Evolutionary conservation across 371 early-diverging fungal genomes (phyloP).

Genomic region (Vairimorpha ceranae): DNA sequence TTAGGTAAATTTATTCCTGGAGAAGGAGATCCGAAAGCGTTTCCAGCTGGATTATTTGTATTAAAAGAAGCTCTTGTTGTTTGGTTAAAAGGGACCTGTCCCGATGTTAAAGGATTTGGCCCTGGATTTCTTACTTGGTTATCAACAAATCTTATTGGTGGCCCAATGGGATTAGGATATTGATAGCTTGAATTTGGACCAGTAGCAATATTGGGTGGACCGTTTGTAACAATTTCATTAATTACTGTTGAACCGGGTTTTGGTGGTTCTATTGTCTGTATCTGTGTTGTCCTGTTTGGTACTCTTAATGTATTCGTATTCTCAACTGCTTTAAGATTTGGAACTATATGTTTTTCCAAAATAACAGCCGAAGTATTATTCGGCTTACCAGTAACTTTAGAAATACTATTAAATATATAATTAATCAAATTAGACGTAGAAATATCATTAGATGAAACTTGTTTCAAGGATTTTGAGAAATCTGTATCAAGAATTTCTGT

Average conservation of each 20-base stretch:
- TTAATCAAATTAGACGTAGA: slow-evolving; percentile 1
- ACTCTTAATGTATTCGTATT: background rate
- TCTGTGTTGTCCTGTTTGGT: background rate
- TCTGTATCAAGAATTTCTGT: slow-evolving; percentile 3
- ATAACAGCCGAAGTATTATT: slow-evolving; percentile 10
- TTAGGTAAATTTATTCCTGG: background rate
- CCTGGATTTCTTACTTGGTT: background rate
- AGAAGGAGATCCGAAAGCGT: background rate
- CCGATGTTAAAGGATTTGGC: background rate
- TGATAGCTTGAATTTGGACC: slow-evolving; percentile 2
- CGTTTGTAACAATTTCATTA: background rate
- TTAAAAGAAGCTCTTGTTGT: background rate
- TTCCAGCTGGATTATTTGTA: background rate
- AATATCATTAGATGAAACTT: background rate
- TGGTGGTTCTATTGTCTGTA: background rate
- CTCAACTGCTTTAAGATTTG: slow-evolving; percentile 26
- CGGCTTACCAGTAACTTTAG: slow-evolving; percentile 23
- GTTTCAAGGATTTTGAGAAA: slow-evolving; percentile 10
- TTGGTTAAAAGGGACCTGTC: background rate
- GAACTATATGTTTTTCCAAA: slow-evolving; percentile 16
- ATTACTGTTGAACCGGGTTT: slow-evolving; percentile 6
- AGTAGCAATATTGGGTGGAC: background rate
- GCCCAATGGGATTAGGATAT: background rate
- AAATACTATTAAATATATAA: slow-evolving; percentile 18
- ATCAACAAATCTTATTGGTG: background rate